Conservation (phyloP, 495 filamentous ascomycete species). For the Xylaria longipes region DNA sequence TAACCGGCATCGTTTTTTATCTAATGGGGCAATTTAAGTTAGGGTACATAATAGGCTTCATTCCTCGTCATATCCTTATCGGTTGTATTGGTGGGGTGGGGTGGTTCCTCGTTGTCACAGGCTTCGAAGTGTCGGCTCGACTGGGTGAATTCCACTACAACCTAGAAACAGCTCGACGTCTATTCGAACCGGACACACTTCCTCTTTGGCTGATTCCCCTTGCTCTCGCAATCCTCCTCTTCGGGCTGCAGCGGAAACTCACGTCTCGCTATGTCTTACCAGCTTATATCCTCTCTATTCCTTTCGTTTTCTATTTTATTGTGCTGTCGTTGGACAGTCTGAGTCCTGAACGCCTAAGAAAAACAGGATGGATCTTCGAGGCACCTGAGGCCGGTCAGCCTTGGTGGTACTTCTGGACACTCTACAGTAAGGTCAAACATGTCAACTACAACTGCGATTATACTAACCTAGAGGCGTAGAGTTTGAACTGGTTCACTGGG, state of each 20-base stretch:
- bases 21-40: constrained; percentile 83
- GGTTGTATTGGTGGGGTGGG: constrained; percentile 98
- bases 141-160: constrained; percentile 84
- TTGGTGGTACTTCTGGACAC: constrained; percentile 95
- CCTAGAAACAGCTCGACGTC: constrained; percentile 71
- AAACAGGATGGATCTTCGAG: constrained; percentile 87
- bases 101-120: constrained; percentile 92
- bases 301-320: constrained; percentile 80
- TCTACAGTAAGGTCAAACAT: constrained; percentile 71
- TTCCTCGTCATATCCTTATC: constrained; percentile 92
- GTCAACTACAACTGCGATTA: neutral
- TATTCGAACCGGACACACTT: constrained; percentile 74
- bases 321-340: constrained; percentile 69
- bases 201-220: constrained; percentile 85
- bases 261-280: constrained; percentile 84
- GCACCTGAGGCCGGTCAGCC: constrained; percentile 82
- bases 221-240: constrained; percentile 74
- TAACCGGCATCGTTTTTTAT: constrained; percentile 92
- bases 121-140: constrained; percentile 91
- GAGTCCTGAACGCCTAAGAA: constrained; percentile 65
- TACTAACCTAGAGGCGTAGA: constrained; percentile 55
- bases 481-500: constrained; percentile 77
- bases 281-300: constrained; percentile 83
- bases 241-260: constrained; percentile 73
- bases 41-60: constrained; percentile 93